Evolutionary conservation across 2,329 filamentous ascomycete species (phyloP).

Genomic region (Plenodomus lindquistii): DNA sequence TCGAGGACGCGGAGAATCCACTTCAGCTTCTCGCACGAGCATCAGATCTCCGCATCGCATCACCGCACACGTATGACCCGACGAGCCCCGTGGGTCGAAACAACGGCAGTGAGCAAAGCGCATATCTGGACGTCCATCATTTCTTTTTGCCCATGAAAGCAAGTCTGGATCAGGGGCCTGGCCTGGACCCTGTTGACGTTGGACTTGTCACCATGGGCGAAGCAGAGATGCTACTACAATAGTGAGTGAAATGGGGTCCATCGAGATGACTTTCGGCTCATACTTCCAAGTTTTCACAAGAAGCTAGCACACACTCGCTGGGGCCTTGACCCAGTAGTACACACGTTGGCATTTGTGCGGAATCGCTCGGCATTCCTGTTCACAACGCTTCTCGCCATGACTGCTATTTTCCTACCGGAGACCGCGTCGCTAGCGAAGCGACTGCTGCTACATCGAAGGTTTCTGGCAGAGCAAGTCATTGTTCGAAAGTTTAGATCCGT

Average conservation of each 20-base stretch:
- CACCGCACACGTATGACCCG: slow-evolving; percentile 28
- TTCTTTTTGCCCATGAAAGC: slow-evolving; percentile 71
- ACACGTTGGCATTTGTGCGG: slow-evolving; percentile 68
- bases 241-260: slow-evolving; percentile 52
- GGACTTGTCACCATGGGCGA: slow-evolving; percentile 70
- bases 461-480: slow-evolving; percentile 65
- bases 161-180: slow-evolving; percentile 64
- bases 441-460: slow-evolving; percentile 66
- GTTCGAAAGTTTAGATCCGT: slow-evolving; percentile 67
- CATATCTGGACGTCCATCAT: slow-evolving; percentile 58
- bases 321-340: slow-evolving; percentile 70
- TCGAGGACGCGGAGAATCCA: slow-evolving; percentile 76
- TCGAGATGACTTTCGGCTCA: neutral
- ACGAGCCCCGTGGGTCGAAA: slow-evolving; percentile 34
- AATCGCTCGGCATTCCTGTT: slow-evolving; percentile 71
- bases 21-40: slow-evolving; percentile 73
- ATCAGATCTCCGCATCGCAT: slow-evolving; percentile 67
- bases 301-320: slow-evolving; percentile 74
- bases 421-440: slow-evolving; percentile 67
- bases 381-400: slow-evolving; percentile 70
- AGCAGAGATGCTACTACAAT: slow-evolving; percentile 65
- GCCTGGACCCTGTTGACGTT: slow-evolving; percentile 70
- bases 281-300: slow-evolving; percentile 62
- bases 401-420: slow-evolving; percentile 68
- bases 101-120: slow-evolving; percentile 40